Conservation (phyloP, 2,329 filamentous ascomycete species). For the Trichoderma brevicompactum region DNA sequence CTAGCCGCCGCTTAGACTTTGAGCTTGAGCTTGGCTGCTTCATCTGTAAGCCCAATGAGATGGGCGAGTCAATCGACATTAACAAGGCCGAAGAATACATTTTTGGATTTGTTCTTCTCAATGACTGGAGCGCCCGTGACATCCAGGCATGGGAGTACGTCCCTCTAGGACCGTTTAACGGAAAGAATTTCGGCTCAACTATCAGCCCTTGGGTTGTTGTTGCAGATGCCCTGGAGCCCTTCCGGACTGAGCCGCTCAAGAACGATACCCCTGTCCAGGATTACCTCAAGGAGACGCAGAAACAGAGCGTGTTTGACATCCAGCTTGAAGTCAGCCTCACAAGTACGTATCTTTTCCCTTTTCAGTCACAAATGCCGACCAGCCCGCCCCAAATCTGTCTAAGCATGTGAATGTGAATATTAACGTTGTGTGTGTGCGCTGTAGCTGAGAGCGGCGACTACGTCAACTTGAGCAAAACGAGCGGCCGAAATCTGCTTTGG, state of each 20-base stretch:
- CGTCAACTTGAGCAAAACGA: constrained; percentile 43
- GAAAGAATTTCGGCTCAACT: constrained; percentile 63
- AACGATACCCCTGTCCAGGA: constrained; percentile 44
- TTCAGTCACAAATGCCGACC: too few relatives aligned
- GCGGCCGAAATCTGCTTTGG: constrained; percentile 63
- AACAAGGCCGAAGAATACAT: constrained; percentile 69
- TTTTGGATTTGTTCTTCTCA: constrained; percentile 70
- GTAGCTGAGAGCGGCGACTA: constrained; percentile 41
- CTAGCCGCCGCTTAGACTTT: constrained; percentile 68
- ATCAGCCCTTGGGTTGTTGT: constrained; percentile 68
- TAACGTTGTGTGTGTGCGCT: background rate
- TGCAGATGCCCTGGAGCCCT: constrained; percentile 56
- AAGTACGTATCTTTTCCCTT: constrained; percentile 39
- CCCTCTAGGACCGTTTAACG: constrained; percentile 65
- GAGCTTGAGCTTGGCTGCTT: constrained; percentile 81
- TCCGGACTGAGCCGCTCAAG: constrained; percentile 35
- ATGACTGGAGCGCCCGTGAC: constrained; percentile 68
- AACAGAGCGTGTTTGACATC: constrained; percentile 45
- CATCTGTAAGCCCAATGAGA: constrained; percentile 65
- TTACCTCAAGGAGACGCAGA: constrained; percentile 60
- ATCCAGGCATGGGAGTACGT: constrained; percentile 66
- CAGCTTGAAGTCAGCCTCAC: constrained; percentile 46
- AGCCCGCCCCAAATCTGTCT: background rate
- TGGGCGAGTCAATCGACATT: constrained; percentile 70
- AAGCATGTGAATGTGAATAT: background rate